Conservation (phyloP, 2,329 filamentous ascomycete species). For the Fonsecaea erecta region DNA sequence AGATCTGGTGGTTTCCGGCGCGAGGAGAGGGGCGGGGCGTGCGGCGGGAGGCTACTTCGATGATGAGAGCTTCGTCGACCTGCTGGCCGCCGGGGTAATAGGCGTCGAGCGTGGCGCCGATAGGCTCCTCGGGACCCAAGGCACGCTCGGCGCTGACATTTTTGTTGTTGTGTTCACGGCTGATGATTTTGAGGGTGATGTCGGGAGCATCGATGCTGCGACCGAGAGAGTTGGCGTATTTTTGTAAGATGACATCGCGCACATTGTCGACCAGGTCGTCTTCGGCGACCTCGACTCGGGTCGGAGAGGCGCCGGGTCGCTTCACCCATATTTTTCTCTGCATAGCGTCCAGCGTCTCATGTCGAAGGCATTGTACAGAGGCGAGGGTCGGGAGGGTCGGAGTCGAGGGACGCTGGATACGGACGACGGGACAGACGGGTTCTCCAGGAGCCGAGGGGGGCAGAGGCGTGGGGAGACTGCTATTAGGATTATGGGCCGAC, state of each 20-base stretch:
- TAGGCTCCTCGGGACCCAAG: slow-evolving; percentile 83
- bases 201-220: slow-evolving; percentile 89
- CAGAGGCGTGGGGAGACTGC: not conserved
- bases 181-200: slow-evolving; percentile 74
- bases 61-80: slow-evolving; percentile 86
- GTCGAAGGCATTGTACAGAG: slow-evolving; percentile 21
- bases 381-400: slow-evolving; percentile 26
- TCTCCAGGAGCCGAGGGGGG: not conserved
- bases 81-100: slow-evolving; percentile 86
- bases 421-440: slow-evolving; percentile 19
- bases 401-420: slow-evolving; percentile 30
- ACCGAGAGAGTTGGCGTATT: slow-evolving; percentile 92
- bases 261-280: slow-evolving; percentile 95
- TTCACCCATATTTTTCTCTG: slow-evolving; percentile 90
- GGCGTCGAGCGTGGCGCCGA: slow-evolving; percentile 75
- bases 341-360: slow-evolving; percentile 44
- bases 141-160: slow-evolving; percentile 64
- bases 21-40: slow-evolving; percentile 81
- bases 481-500: not conserved
- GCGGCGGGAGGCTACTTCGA: slow-evolving; percentile 77
- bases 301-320: slow-evolving; percentile 81
- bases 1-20: slow-evolving; percentile 52
- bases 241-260: slow-evolving; percentile 86
- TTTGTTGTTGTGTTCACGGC: slow-evolving; percentile 62
- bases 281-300: slow-evolving; percentile 80